phyloP scores from a whole-genome alignment of 2,329 filamentous ascomycete species.

The Colletotrichum sp. region DNA sequence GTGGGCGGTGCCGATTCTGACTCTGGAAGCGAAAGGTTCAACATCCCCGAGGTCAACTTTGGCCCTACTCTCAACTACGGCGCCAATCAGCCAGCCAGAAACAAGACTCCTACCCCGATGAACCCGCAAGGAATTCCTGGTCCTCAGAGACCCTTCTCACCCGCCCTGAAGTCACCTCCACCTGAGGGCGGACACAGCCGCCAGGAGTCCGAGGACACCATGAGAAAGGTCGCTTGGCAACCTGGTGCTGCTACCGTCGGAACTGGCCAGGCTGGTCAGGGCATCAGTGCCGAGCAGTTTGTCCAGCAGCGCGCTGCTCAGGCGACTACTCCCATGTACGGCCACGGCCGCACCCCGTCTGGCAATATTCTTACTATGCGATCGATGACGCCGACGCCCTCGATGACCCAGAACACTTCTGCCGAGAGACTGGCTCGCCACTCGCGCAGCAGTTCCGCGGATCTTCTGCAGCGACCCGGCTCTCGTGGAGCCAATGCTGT shows the following conservation, averaged over 20 bases:
- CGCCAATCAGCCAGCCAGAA: slow-evolving; percentile 35
- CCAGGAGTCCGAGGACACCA: slow-evolving; percentile 57
- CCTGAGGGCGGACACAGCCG: slow-evolving; percentile 43
- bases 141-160: slow-evolving; percentile 36
- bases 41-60: slow-evolving; percentile 82
- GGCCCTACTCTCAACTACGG: slow-evolving; percentile 79
- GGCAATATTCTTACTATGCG: slow-evolving; percentile 49
- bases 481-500: slow-evolving; percentile 64
- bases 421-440: slow-evolving; percentile 44
- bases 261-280: slow-evolving; percentile 50
- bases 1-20: slow-evolving; percentile 61
- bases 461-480: slow-evolving; percentile 55
- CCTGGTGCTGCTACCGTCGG: slow-evolving; percentile 63
- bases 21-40: slow-evolving; percentile 36
- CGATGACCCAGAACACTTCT: slow-evolving; percentile 45
- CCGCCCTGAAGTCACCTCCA: slow-evolving; percentile 27
- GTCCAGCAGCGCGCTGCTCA: slow-evolving; percentile 76
- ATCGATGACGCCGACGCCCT: slow-evolving; percentile 46
- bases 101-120: slow-evolving; percentile 32
- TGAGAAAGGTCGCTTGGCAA: slow-evolving; percentile 79
- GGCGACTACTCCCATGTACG: slow-evolving; percentile 37
- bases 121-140: slow-evolving; percentile 25
- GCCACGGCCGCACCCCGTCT: slow-evolving; percentile 66
- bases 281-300: slow-evolving; percentile 79
- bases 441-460: slow-evolving; percentile 53